These are phyloP conservation scores for Dentipellis sp. DNA, from an alignment of 768 basidiomycete genomes.

Conservation along the genomic window DNA sequence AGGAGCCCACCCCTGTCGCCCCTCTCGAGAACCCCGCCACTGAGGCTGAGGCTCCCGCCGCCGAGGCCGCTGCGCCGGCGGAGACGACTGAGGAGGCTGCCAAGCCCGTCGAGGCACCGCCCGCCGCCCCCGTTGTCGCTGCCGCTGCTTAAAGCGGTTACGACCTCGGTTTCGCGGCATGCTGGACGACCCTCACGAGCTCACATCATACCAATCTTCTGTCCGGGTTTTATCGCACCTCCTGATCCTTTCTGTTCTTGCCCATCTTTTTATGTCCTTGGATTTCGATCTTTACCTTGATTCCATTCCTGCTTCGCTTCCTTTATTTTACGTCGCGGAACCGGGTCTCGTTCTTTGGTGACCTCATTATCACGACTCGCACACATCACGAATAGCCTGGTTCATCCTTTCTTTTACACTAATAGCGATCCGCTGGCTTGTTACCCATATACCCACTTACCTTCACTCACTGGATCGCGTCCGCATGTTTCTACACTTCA, in stretches of 20 bases:
- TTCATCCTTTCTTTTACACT: constrained; percentile 59
- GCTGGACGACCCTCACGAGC: constrained; percentile 18
- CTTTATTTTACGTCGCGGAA: constrained; percentile 31
- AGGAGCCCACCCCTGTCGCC: constrained; percentile 71
- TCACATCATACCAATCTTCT: background rate
- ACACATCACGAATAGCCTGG: constrained; percentile 53
- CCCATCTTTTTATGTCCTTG: constrained; percentile 22
- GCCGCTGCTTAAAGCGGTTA: constrained; percentile 59
- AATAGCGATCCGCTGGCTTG: constrained; percentile 44
- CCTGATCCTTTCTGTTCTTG: constrained; percentile 12
- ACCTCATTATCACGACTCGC: constrained; percentile 38
- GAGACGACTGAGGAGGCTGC: constrained; percentile 19
- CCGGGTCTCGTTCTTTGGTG: constrained; percentile 46
- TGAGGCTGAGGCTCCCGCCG: constrained; percentile 34
- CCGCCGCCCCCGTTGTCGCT: constrained; percentile 59
- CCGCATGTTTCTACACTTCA: constrained; percentile 46
- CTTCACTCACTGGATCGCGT: constrained; percentile 45
- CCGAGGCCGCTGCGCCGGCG: constrained; percentile 22
- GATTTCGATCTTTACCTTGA: constrained; percentile 13
- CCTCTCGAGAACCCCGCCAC: constrained; percentile 75
- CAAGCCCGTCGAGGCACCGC: constrained; percentile 33
- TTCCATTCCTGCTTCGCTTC: constrained; percentile 23
- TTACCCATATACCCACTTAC: constrained; percentile 28
- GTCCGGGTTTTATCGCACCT: constrained; percentile 15
- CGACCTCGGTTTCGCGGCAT: constrained; percentile 37